Base-by-base conservation (phyloP, 2,329 filamentous ascomycete species). In the Alternaria arborescens region DNA sequence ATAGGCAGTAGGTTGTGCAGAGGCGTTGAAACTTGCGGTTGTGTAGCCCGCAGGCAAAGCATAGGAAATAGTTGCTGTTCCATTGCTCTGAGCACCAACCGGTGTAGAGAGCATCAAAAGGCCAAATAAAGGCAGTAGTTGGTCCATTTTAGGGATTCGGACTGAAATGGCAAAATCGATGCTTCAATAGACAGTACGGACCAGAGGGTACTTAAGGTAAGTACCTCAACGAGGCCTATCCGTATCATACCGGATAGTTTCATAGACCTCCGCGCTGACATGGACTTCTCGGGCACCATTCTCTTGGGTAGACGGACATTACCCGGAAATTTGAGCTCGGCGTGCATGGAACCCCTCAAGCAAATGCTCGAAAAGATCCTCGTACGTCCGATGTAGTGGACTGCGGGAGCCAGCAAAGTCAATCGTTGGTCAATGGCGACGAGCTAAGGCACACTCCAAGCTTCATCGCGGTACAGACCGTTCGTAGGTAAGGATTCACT, bases 1-100 rank as follows among this genome's bases (percentile, higher is more conserved):
- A 42, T 80, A 72, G 11, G 81, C 76, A 14, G 82, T 81, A 20
- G 78, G 79, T 24, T 81, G 80, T 1, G 80, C 78, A 5, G 80
- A 80, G 38, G 74, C 74, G 71, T 83, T 81, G 72, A 72, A 81
- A 32, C 63, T 77, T n/a, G 72, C 71, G 2, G 75, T 75, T 8
- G 70, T 71, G 59, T 79, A 80, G 14, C 77, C 77, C 10, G 75
- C 65, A 14, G 77, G 76, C 1, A 69, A 56, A 8, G 66, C 54
- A 52, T 78, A 79, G 8, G 72, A 72, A 8, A 75, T 57, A 20
- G 67, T 61, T 24, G 66, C 62, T 51, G 62, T 60, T 50, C 68
- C 71, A 32, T 60, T 63, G 26, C 42, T 52, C 51, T 70, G 65
- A 6, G 70, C 68, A 41, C 56, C 34, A 22, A 50, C 64, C 12